A percentile compares a stretch with the other conserved stretches of the same genome.
Conservation (phyloP, 805 yeast genomes). For the Ogataea kodamae region DNA sequence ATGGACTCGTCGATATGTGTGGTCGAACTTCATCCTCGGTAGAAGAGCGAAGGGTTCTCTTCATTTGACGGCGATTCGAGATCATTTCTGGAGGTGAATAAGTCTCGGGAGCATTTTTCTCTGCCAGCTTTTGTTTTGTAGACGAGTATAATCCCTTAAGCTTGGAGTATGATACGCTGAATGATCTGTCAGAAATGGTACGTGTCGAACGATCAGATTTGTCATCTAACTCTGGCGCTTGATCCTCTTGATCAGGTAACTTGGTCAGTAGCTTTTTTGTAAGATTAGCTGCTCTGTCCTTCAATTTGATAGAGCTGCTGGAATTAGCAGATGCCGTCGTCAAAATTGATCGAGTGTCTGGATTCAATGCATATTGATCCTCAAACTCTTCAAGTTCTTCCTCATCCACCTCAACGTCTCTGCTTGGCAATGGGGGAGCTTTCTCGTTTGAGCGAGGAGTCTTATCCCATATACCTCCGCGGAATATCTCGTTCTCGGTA, state of each 20-base stretch:
- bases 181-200: constrained; percentile 16
- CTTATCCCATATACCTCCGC: constrained; percentile 93
- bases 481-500: constrained; percentile 64
- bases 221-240: background rate
- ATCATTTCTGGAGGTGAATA: constrained; percentile 63
- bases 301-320: constrained; percentile 10
- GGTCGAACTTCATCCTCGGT: constrained; percentile 5
- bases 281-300: constrained; percentile 13
- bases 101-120: constrained; percentile 4
- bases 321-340: constrained; percentile 8
- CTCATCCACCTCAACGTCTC: constrained; percentile 1
- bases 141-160: constrained; percentile 69
- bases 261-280: constrained; percentile 9
- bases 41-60: constrained; percentile 3
- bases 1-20: constrained; percentile 20
- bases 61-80: constrained; percentile 42
- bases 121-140: constrained; percentile 33
- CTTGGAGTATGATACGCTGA: constrained; percentile 49
- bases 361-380: background rate
- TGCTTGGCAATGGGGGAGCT: constrained; percentile 1
- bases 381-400: background rate
- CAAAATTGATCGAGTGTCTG: constrained; percentile 3
- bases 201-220: background rate
- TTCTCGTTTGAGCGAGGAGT: constrained; percentile 18
- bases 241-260: background rate